Conservation (phyloP, 331 rosid species). For the Quercus phellos region DNA sequence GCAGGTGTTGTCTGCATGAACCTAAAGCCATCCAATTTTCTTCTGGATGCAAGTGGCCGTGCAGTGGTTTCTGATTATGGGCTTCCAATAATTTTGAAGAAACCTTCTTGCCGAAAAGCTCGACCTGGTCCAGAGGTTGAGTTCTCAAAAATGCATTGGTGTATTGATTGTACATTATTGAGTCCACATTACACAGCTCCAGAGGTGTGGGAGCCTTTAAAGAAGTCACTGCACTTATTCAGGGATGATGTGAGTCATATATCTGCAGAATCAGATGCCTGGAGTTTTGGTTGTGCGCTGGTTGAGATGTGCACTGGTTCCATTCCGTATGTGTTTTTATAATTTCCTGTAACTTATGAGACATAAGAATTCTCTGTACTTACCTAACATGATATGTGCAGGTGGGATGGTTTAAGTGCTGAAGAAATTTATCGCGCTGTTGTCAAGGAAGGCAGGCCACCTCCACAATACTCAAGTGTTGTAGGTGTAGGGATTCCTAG, state of each 20-base stretch:
- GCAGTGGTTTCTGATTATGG: conserved; percentile 97
- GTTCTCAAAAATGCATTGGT: conserved; percentile 75
- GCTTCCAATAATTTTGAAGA: conserved; percentile 85
- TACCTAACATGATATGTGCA: conserved; percentile 39
- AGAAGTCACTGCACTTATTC: conserved; percentile 71
- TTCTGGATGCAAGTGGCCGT: conserved; percentile 75
- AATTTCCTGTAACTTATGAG: conserved; percentile 20
- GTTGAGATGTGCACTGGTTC: conserved; percentile 99
- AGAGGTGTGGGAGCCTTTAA: conserved; percentile 98
- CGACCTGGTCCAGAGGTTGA: conserved; percentile 58
- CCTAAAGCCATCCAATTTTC: conserved; percentile 92
- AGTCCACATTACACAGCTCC: conserved; percentile 97
- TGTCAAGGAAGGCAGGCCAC: conserved; percentile 70
- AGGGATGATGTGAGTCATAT: conserved; percentile 96
- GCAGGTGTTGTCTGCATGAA: conserved; percentile 97
- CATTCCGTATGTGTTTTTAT: conserved; percentile 81
- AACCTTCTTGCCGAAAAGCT: conserved; percentile 84
- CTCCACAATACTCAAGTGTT: conserved; percentile 93
- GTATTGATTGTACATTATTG: conserved; percentile 94
- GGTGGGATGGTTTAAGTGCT: conserved; percentile 88
- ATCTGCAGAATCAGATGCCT: conserved; percentile 91
- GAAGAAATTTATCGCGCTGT: conserved; percentile 88
- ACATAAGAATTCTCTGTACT: conserved; percentile 20
- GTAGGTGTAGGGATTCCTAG: conserved; percentile 97
- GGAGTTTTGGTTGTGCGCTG: conserved; percentile 99